Evolutionary conservation across 352 stramenopile species (phyloP), one percentile per base, ranked within the genome.

Genomic region (Phytophthora lateralis): DNA sequence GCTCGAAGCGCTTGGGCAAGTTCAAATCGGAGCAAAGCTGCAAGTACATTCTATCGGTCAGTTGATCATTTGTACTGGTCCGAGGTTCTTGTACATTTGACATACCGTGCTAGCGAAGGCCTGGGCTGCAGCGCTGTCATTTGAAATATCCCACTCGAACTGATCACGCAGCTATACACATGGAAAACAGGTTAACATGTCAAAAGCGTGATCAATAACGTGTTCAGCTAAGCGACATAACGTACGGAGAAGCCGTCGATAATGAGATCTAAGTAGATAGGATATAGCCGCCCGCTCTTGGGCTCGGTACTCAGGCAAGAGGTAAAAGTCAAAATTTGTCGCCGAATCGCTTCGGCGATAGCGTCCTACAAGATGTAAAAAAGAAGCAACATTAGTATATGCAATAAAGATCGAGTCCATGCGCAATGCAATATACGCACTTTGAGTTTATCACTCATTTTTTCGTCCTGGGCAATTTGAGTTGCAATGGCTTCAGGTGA

Each of bases 71-170:
- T 39, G 34, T 8, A 17, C 34, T 39, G 34, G 2, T 1, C 0
- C 12, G 10, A 39, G n/a, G 1, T 17, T 18, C 34, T 39, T 6
- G 11, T 39, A 32, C 27, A 1, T 1, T 21, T 6, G 17, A 5
- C 64, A 7, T 53, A 80, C 71, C 44, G 69, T 81, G 38, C 42
- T 59, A 1, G 84, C 82, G 58, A 93, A 93, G 6, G 51, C 51
- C 44, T 90, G 70, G 4, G 72, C 74, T 6, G 77, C 67, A 34
- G 60, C 55, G 39, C 74, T 83, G 44, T 80, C 67, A 35, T 78
- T 83, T 30, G 68, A 80, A 29, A 90, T 81, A 48, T 93, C 82
- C 84, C 84, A 93, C 51, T 93, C 84, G 26, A 93, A 89, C 56
- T 91, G 84, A 63, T 93, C 84, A 8, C 77, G 81, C 4, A 93